Conservation (phyloP, 2,329 filamentous ascomycete species). For the Colletotrichum noveboracense region DNA sequence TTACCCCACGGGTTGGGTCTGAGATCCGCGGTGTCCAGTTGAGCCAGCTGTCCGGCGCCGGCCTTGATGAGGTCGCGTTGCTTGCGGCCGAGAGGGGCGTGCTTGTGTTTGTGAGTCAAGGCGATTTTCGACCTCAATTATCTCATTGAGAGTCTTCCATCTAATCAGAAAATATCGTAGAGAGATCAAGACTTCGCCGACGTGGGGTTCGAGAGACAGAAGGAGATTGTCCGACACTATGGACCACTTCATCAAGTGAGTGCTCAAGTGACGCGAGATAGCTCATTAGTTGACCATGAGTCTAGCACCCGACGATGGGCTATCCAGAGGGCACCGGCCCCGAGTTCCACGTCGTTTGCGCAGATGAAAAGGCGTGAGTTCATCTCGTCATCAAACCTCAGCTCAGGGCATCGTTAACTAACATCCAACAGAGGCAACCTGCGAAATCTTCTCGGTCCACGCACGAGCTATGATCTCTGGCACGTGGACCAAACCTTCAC, state of each 20-base stretch:
- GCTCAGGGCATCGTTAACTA: background rate
- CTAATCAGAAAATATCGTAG: background rate
- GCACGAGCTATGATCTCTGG: conserved; percentile 34
- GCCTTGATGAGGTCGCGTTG: conserved; percentile 33
- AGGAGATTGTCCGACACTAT: conserved; percentile 33
- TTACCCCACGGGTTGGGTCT: conserved; percentile 33
- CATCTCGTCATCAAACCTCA: background rate
- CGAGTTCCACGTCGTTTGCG: conserved; percentile 37
- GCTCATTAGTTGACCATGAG: background rate
- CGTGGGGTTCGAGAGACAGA: conserved; percentile 33
- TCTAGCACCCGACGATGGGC: conserved; percentile 34
- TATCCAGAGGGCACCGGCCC: conserved; percentile 34
- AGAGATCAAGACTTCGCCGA: conserved; percentile 36
- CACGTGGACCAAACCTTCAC: conserved; percentile 39
- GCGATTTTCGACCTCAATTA: background rate
- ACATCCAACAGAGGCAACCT: conserved; percentile 27
- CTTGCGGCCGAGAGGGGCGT: conserved; percentile 35
- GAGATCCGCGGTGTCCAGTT: conserved; percentile 35
- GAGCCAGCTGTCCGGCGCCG: conserved; percentile 25
- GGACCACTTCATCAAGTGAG: conserved; percentile 31
- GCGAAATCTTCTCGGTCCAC: conserved; percentile 29
- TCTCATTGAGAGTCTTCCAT: background rate
- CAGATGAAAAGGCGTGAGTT: conserved; percentile 32
- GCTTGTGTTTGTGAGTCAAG: conserved; percentile 31
- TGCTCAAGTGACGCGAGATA: background rate